Evolutionary conservation across 352 stramenopile genomes (phyloP).

Genomic region (Phytophthora citrophthora): DNA sequence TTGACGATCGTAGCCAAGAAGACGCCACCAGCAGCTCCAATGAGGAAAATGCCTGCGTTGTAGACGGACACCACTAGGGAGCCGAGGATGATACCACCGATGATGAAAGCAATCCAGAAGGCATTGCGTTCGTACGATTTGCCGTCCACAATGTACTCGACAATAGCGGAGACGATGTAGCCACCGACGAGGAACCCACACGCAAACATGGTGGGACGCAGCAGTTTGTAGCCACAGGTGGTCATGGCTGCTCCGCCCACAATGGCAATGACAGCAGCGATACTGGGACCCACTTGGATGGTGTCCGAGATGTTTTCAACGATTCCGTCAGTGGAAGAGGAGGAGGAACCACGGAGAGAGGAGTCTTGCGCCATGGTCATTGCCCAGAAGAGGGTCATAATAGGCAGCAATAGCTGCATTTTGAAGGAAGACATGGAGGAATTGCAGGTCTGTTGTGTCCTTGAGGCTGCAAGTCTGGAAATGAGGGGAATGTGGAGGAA

Average conservation of each 20-base stretch:
- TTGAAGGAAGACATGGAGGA: slow-evolving; percentile 15
- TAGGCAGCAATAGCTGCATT: slow-evolving; percentile 17
- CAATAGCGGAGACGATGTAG: slow-evolving; percentile 50
- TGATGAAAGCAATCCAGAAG: slow-evolving; percentile 58
- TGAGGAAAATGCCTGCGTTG: slow-evolving; percentile 57
- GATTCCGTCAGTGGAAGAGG: slow-evolving; percentile 27
- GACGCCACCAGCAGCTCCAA: slow-evolving; percentile 49
- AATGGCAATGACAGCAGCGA: slow-evolving; percentile 55
- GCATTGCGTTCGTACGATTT: slow-evolving; percentile 53
- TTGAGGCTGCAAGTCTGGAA: slow-evolving; percentile 15
- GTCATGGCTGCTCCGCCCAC: slow-evolving; percentile 39
- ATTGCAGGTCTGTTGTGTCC: background rate
- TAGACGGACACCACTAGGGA: slow-evolving; percentile 62
- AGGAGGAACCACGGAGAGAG: slow-evolving; percentile 23
- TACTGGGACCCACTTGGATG: slow-evolving; percentile 40
- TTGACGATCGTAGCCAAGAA: slow-evolving; percentile 54
- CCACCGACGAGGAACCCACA: slow-evolving; percentile 66
- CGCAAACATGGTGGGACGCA: slow-evolving; percentile 68
- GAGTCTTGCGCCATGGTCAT: slow-evolving; percentile 14
- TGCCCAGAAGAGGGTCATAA: slow-evolving; percentile 22
- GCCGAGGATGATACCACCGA: slow-evolving; percentile 53
- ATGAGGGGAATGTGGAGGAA: slow-evolving; percentile 12
- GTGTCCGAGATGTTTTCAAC: slow-evolving; percentile 27
- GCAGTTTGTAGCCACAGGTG: slow-evolving; percentile 53
- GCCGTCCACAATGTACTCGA: slow-evolving; percentile 47